Evolutionary conservation across 257 asterid genomes (phyloP).

Genomic region (Salvia hispanica): DNA sequence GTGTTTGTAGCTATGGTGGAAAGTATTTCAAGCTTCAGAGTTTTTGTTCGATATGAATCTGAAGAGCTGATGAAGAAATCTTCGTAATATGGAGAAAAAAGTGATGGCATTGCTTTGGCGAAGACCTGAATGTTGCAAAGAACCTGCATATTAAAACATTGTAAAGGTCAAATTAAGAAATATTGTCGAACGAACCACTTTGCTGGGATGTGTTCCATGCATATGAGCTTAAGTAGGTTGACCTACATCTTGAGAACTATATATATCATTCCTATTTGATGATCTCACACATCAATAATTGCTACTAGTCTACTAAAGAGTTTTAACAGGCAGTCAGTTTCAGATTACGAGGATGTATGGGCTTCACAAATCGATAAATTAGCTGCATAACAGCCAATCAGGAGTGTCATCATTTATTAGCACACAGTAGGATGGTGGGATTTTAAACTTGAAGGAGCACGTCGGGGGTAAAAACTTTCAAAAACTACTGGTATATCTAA

Average conservation of each 20-base stretch:
- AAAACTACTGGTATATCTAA: not conserved
- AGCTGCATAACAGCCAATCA: conserved; percentile 23
- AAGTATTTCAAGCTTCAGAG: conserved; percentile 90
- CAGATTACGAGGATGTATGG: conserved; percentile 22
- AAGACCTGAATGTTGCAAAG: conserved; percentile 95
- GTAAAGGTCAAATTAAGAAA: conserved; percentile 22
- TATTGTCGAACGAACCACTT: conserved; percentile 4
- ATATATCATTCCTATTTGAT: not conserved
- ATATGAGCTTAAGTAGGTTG: conserved; percentile 18
- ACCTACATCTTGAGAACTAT: conserved; percentile 25
- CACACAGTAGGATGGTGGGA: conserved; percentile 25
- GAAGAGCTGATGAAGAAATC: conserved; percentile 79
- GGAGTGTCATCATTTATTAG: conserved; percentile 14
- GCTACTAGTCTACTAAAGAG: not conserved
- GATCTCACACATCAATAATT: conserved; percentile 18
- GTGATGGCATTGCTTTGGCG: conserved; percentile 80
- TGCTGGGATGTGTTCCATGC: not conserved
- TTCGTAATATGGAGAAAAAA: conserved; percentile 75
- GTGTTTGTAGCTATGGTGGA: conserved; percentile 74
- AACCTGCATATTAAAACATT: conserved; percentile 55
- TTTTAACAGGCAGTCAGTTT: conserved; percentile 18
- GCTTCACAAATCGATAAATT: conserved; percentile 3
- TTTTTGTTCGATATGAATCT: conserved; percentile 79
- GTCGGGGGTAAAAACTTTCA: not conserved
- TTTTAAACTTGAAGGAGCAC: conserved; percentile 19